These are phyloP conservation scores for Pezicula neosporulosa DNA, from an alignment of 2,329 filamentous ascomycete species.

Conservation along the genomic window DNA sequence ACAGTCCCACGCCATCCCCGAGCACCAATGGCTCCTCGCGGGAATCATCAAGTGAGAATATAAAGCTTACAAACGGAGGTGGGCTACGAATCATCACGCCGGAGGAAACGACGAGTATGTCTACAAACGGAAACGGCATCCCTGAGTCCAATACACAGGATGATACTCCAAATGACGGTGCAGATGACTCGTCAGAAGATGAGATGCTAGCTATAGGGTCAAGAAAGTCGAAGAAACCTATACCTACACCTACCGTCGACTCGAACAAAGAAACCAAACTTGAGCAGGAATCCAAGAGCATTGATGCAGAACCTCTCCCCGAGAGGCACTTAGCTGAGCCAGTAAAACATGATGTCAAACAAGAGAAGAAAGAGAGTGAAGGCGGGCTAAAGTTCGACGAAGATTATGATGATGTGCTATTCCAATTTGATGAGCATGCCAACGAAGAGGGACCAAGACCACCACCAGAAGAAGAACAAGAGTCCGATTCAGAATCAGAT, in stretches of 20 bases:
- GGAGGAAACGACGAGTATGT: neutral
- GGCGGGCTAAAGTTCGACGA: conserved; percentile 13
- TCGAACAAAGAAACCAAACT: neutral
- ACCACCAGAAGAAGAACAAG: conserved; percentile 10
- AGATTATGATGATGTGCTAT: conserved; percentile 21
- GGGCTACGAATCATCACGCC: neutral
- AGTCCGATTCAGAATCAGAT: conserved; percentile 5
- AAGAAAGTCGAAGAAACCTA: neutral
- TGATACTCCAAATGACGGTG: neutral
- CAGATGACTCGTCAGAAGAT: neutral
- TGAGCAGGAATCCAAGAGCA: neutral
- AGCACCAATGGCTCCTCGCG: conserved; percentile 1
- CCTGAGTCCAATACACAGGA: neutral
- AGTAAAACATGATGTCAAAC: neutral
- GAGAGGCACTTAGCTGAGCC: conserved; percentile 1
- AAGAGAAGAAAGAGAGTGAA: neutral
- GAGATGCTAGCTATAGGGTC: neutral
- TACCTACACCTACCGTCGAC: neutral
- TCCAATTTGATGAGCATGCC: conserved; percentile 22
- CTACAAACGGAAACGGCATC: neutral
- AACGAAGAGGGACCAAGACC: conserved; percentile 6
- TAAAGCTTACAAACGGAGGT: neutral
- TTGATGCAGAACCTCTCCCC: neutral
- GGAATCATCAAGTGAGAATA: neutral
- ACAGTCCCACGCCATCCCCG: conserved; percentile 27